These are phyloP conservation scores for Jacaranda copaia DNA, from an alignment of 257 asterid genomes.

Conservation along the genomic window DNA sequence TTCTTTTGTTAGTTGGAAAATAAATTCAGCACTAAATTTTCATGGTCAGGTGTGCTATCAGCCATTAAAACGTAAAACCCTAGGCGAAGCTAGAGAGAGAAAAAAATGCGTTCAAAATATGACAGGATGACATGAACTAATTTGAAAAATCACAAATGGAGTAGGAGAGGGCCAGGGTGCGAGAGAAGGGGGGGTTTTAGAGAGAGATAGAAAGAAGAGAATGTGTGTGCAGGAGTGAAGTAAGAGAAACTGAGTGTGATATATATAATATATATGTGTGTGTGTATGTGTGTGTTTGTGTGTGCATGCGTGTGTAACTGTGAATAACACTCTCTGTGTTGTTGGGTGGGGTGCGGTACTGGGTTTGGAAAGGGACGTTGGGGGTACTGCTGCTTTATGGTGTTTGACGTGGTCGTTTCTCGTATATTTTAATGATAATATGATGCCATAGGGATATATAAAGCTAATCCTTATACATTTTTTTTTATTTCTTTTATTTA, in stretches of 20 bases:
- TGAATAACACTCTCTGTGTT: neutral
- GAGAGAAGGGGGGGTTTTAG: conserved; percentile 20
- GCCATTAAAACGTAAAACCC: conserved; percentile 44
- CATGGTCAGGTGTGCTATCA: conserved; percentile 32
- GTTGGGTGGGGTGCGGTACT: too few relatives aligned
- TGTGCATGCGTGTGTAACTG: conserved; percentile 36
- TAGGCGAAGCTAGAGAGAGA: conserved; percentile 45
- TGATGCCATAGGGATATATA: too few relatives aligned
- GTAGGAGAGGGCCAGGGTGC: conserved; percentile 32
- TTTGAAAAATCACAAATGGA: conserved; percentile 32
- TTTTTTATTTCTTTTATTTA: too few relatives aligned
- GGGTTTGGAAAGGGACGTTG: conserved; percentile 34
- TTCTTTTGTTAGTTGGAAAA: conserved; percentile 25
- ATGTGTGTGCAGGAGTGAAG: conserved; percentile 31
- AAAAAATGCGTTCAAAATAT: neutral
- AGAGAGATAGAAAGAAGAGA: conserved; percentile 8
- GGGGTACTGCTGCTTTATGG: conserved; percentile 5
- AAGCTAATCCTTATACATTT: too few relatives aligned
- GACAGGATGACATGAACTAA: conserved; percentile 35
- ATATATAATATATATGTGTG: neutral
- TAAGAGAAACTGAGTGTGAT: conserved; percentile 28
- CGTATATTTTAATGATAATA: neutral
- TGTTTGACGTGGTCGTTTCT: conserved; percentile 31
- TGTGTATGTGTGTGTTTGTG: neutral
- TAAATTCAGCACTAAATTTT: conserved; percentile 38